phyloP scores from a whole-genome alignment of 345 rosid species.

The Eucalyptus cloeziana region DNA sequence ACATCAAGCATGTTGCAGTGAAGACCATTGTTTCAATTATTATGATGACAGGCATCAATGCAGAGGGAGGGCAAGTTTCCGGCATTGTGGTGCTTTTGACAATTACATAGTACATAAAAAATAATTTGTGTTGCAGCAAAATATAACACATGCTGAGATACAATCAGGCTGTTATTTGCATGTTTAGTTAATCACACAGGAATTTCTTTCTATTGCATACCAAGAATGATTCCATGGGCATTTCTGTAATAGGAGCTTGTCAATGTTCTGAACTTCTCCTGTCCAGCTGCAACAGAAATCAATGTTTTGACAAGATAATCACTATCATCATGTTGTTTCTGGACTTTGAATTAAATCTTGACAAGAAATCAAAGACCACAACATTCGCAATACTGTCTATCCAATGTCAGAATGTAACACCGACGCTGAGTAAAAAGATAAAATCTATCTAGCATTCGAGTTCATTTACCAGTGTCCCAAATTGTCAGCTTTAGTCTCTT shows the following conservation, averaged over 20 bases:
- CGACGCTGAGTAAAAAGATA: neutral
- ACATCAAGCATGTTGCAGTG: neutral
- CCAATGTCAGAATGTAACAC: neutral
- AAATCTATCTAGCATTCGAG: neutral
- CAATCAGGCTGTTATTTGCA: neutral
- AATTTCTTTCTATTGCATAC: slow-evolving; percentile 19
- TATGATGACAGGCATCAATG: neutral
- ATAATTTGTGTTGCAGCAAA: neutral
- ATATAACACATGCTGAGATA: neutral
- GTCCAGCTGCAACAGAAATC: slow-evolving; percentile 70
- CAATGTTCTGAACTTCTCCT: slow-evolving; percentile 86
- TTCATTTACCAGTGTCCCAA: slow-evolving; percentile 82
- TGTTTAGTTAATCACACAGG: neutral
- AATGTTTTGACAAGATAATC: neutral
- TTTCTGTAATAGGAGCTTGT: slow-evolving; percentile 93
- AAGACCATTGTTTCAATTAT: neutral
- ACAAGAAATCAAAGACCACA: neutral
- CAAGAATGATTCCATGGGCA: slow-evolving; percentile 90
- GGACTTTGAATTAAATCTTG: neutral
- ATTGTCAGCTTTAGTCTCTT: slow-evolving; percentile 85
- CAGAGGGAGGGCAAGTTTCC: neutral
- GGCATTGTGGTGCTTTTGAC: neutral
- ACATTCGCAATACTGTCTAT: neutral
- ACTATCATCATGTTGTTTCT: neutral
- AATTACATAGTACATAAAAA: neutral